Conservation (phyloP, 1,284 basidiomycete genomes). For the Trametes sp. region DNA sequence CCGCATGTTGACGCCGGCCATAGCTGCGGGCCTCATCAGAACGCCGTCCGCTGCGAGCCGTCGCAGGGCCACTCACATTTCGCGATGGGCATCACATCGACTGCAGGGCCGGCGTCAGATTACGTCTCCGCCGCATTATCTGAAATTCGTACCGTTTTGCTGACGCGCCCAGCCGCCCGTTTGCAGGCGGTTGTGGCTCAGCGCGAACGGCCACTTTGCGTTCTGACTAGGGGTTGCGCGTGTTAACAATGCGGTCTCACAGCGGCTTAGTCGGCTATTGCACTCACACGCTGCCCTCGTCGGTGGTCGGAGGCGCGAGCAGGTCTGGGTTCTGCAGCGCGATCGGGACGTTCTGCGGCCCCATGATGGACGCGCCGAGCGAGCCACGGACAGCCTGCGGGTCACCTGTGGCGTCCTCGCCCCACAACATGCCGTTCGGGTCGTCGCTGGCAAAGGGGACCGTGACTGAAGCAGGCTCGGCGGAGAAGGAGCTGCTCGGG, state of each 20-base stretch:
- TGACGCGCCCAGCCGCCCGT: constrained; percentile 79
- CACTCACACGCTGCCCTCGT: constrained; percentile 66
- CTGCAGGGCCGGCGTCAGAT: constrained; percentile 43
- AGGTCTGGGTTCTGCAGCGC: constrained; percentile 68
- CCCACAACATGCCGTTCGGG: constrained; percentile 57
- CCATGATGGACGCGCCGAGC: constrained; percentile 61
- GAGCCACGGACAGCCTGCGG: constrained; percentile 48
- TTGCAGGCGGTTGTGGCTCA: constrained; percentile 74
- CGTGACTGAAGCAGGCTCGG: constrained; percentile 40
- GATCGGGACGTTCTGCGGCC: constrained; percentile 60
- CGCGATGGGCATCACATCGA: constrained; percentile 66
- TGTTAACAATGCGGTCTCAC: not conserved
- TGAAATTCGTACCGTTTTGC: constrained; percentile 58
- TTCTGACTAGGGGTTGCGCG: constrained; percentile 51
- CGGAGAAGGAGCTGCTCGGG: constrained; percentile 17
- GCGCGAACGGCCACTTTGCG: constrained; percentile 75
- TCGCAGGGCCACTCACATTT: constrained; percentile 47
- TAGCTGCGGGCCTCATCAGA: constrained; percentile 44
- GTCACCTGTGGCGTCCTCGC: constrained; percentile 34
- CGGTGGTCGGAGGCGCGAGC: constrained; percentile 70
- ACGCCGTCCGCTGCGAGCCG: not conserved
- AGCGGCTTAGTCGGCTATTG: not conserved
- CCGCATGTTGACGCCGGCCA: constrained; percentile 77
- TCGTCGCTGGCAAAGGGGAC: constrained; percentile 56
- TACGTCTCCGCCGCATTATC: not conserved